Evolutionary conservation across 805 yeast genomes (phyloP).

Genomic region (Kuraishia hungarica): DNA sequence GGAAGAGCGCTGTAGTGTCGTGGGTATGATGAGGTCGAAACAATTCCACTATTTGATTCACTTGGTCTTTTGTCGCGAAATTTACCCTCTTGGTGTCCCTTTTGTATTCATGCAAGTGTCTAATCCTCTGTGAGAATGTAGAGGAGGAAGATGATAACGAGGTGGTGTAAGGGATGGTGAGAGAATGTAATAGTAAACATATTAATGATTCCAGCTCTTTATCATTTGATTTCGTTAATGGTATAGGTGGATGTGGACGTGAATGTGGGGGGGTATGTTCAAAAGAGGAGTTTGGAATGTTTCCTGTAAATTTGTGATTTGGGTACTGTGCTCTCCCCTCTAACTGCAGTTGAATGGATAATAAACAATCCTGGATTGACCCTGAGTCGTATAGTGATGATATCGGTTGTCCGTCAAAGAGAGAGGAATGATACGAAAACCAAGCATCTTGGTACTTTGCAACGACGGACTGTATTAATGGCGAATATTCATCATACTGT

Average conservation of each 20-base stretch:
- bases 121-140: neutral
- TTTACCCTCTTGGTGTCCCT: neutral
- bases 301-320: no score
- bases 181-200: neutral
- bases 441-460: neutral
- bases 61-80: neutral
- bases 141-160: neutral
- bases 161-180: neutral
- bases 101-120: neutral
- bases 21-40: neutral
- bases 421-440: neutral
- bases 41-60: neutral
- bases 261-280: no score
- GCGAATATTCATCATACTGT: neutral
- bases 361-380: neutral
- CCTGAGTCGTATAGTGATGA: neutral
- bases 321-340: neutral
- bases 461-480: neutral
- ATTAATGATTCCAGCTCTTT: neutral
- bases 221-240: neutral
- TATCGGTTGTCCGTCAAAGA: neutral
- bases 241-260: no score
- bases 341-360: neutral
- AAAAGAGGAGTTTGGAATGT: no score
- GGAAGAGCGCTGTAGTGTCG: neutral